Conservation (phyloP, 257 asterid genomes). For the Coffea eugenioides region DNA sequence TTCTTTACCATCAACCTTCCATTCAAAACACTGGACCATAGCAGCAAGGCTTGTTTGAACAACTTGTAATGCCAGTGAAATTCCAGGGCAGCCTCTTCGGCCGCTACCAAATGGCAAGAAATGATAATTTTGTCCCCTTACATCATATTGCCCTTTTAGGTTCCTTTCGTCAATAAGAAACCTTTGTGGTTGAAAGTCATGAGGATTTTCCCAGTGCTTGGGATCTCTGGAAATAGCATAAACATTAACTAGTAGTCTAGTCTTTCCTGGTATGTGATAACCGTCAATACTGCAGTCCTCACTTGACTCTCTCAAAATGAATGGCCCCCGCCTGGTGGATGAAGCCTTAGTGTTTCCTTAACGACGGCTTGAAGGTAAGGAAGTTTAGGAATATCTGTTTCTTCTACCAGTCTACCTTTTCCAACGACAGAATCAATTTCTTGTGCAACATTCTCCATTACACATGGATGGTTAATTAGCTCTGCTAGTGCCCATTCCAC, state of each 20-base stretch:
- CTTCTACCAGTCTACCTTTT: slow-evolving; percentile 39
- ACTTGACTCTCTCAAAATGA: slow-evolving; percentile 44
- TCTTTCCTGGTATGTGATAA: slow-evolving; percentile 43
- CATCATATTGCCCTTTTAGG: slow-evolving; percentile 39
- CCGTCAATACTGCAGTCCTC: slow-evolving; percentile 51
- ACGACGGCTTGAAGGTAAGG: slow-evolving; percentile 62
- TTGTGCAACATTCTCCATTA: slow-evolving; percentile 40
- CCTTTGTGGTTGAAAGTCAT: slow-evolving; percentile 58
- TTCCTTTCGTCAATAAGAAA: slow-evolving; percentile 45
- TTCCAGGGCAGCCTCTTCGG: slow-evolving; percentile 75
- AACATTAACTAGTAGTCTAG: slow-evolving; percentile 50
- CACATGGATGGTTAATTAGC: slow-evolving; percentile 53
- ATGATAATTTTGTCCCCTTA: slow-evolving; percentile 66
- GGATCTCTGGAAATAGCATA: slow-evolving; percentile 70
- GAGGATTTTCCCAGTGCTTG: slow-evolving; percentile 50
- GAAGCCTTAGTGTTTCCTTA: slow-evolving; percentile 61
- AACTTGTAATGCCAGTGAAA: slow-evolving; percentile 58
- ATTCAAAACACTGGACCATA: slow-evolving; percentile 68
- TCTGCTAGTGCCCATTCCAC: slow-evolving; percentile 76
- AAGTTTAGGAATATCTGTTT: slow-evolving; percentile 51
- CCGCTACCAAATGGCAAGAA: slow-evolving; percentile 73
- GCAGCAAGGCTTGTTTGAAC: slow-evolving; percentile 65
- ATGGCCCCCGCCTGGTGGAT: slow-evolving; percentile 73
- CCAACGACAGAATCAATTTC: slow-evolving; percentile 51
- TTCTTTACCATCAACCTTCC: slow-evolving; percentile 33